These are phyloP conservation scores for Protoeuglena noctilucae DNA, from an alignment of 139 green algal species.

Conservation along the genomic window DNA sequence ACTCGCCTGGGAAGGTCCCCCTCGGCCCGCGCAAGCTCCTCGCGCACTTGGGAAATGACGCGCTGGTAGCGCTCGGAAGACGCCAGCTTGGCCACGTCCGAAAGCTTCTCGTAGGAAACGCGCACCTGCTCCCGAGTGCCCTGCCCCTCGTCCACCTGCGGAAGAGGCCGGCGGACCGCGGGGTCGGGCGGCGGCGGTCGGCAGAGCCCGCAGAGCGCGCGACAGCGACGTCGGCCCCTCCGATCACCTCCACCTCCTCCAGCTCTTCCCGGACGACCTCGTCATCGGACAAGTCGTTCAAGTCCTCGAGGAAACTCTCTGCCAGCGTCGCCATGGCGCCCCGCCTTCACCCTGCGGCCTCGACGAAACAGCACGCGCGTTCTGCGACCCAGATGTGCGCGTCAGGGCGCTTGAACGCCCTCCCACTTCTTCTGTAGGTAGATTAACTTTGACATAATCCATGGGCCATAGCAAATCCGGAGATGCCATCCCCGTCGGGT, in stretches of 20 bases:
- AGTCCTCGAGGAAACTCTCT: conserved; percentile 84
- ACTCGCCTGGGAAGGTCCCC: neutral
- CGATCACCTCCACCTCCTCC: conserved; percentile 14
- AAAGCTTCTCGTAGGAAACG: neutral
- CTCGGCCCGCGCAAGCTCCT: neutral
- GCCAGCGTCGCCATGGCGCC: conserved; percentile 58
- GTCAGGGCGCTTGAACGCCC: too few species aligned
- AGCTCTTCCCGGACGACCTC: conserved; percentile 32
- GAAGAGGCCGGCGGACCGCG: too few species aligned
- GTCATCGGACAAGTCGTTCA: conserved; percentile 85
- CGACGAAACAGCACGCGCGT: neutral
- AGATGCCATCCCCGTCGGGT: too few species aligned
- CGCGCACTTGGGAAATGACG: conserved; percentile 25
- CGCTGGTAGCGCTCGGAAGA: conserved; percentile 24
- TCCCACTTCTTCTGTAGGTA: too few species aligned
- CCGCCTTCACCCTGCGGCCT: neutral
- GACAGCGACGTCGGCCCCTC: conserved; percentile 2
- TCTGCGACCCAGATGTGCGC: neutral
- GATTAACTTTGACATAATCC: too few species aligned
- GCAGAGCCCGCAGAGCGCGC: neutral
- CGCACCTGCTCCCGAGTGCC: neutral
- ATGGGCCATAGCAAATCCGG: too few species aligned
- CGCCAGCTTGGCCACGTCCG: conserved; percentile 1
- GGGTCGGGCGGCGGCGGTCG: conserved; percentile 30
- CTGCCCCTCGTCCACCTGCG: conserved; percentile 45